Base-by-base conservation (phyloP, 2,329 filamentous ascomycete genomes). In the Arthrobotrys megalospora region DNA sequence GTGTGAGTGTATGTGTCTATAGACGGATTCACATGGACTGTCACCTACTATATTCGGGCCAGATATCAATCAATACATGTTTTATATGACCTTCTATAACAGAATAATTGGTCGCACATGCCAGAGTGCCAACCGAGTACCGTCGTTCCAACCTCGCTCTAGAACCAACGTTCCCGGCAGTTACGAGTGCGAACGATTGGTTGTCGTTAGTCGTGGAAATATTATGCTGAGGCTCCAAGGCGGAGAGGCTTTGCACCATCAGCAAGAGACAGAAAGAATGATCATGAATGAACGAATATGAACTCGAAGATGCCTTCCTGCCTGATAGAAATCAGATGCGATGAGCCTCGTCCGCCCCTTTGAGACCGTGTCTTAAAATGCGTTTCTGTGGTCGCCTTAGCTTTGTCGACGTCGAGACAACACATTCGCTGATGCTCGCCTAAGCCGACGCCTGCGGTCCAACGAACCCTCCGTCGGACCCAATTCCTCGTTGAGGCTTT, bases 381-480 rank as follows among this genome's bases (percentile, higher is more conserved):
- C 19, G 28, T 52, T 60, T 62, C 32, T 19, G 11, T 21, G 34
- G 11, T 32, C 34, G 21, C n/a, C 32, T 12, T 48, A 8, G 41
- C 32, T 12, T 48, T 14, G 41, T 50, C 67, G 38, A 71, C 55
- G 67, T 64, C 43, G 34, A 21, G 34, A 32, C 55, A 71, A 71
- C 67, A 70, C 55, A 64, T 45, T 63, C 28, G 16, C 47, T 28
- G 32, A 8, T 55, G 16, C 55, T 43, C 67, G 67, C 55, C 55
- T 63, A 34, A 34, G 24, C 55, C 45, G 55, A 38, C 34, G 38
- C 38, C 16, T 55, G 14, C 45, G 67, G 67, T 5, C 55, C 14
- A 55, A 64, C 16, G 55, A 63, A 63, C 47, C 6, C 55, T 70
- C 67, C 67, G 67, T 63, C 67, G 67, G 67, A 14, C 12, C 36